phyloP scores from a whole-genome alignment of 805 yeast species.

The Metschnikowia cubensis region DNA sequence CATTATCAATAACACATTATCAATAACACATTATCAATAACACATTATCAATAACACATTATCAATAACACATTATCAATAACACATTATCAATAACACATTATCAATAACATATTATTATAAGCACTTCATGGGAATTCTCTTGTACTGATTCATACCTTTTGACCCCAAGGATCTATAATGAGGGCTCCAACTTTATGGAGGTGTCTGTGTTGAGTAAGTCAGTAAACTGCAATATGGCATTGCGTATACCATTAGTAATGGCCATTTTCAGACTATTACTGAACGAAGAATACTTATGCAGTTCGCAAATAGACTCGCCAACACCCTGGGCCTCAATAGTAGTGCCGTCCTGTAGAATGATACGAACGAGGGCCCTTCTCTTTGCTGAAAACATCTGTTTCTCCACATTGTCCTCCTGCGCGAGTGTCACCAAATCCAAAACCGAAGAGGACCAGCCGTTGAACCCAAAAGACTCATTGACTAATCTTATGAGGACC shows the following conservation, averaged over 20 bases:
- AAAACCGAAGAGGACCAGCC: slow-evolving; percentile 53
- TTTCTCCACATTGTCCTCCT: slow-evolving; percentile 22
- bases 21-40: no score
- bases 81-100: no score
- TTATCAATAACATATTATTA: no score
- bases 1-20: no score
- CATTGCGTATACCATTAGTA: slow-evolving; percentile 42
- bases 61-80: no score
- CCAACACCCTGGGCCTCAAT: slow-evolving; percentile 40
- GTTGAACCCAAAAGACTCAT: slow-evolving; percentile 50
- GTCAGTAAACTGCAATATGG: slow-evolving; percentile 33
- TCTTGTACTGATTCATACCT: no score
- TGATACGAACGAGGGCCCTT: slow-evolving; percentile 31
- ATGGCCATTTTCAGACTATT: slow-evolving; percentile 47
- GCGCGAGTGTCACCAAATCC: slow-evolving; percentile 17
- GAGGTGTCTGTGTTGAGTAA: slow-evolving; percentile 5
- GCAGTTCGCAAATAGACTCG: slow-evolving; percentile 28
- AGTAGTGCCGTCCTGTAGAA: slow-evolving; percentile 42
- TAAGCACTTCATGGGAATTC: no score
- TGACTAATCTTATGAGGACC: slow-evolving; percentile 35
- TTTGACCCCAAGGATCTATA: no score
- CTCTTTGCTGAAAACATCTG: slow-evolving; percentile 22
- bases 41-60: no score
- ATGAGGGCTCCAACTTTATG: not conserved
- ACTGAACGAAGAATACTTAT: slow-evolving; percentile 31